These are phyloP conservation scores for Tephrocybe sp. DNA, from an alignment of 768 basidiomycete species.

Conservation along the genomic window DNA sequence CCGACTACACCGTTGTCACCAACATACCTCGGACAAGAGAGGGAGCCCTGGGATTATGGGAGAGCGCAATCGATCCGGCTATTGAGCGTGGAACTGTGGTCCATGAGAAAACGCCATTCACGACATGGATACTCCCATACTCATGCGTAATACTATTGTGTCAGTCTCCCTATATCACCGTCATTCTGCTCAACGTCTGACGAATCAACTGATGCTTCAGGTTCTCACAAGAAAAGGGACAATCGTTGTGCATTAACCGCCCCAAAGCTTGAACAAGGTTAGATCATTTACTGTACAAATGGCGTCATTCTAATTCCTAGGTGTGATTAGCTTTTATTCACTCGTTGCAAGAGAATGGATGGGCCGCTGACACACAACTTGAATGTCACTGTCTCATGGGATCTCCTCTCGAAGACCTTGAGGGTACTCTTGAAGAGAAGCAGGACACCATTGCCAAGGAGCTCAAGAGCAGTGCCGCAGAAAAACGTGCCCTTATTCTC, in stretches of 20 bases:
- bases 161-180: conserved; percentile 35
- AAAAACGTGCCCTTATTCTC: conserved; percentile 77
- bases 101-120: conserved; percentile 44
- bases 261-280: conserved; percentile 72
- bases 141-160: conserved; percentile 88
- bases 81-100: conserved; percentile 45
- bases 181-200: conserved; percentile 8
- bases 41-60: conserved; percentile 73
- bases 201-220: conserved; percentile 34
- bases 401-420: conserved; percentile 59
- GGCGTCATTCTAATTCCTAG: conserved; percentile 2
- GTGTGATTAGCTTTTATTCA: conserved; percentile 52
- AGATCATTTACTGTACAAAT: conserved; percentile 28
- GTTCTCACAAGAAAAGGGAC: conserved; percentile 92
- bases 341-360: conserved; percentile 63
- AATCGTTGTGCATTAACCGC: conserved; percentile 90
- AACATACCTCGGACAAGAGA: conserved; percentile 61
- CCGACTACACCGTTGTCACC: conserved; percentile 84
- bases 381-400: conserved; percentile 54
- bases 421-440: conserved; percentile 48
- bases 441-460: conserved; percentile 52
- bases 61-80: conserved; percentile 56
- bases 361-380: conserved; percentile 74
- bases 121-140: conserved; percentile 85
- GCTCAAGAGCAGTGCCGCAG: conserved; percentile 47